Base-by-base conservation (phyloP, 2,329 filamentous ascomycete genomes). In the Orbilia javanica region DNA sequence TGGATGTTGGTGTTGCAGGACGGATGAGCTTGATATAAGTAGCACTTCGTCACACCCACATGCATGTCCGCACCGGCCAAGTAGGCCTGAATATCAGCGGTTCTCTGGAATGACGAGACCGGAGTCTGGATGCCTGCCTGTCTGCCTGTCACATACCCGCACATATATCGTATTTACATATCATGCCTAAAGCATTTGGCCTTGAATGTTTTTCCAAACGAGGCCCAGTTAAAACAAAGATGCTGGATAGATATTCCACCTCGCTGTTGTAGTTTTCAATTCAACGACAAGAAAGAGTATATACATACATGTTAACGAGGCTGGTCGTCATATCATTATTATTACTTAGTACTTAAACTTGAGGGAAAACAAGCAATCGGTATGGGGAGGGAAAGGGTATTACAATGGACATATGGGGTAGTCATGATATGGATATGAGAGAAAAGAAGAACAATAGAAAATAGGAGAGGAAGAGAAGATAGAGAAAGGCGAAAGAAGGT, bases 311-410 rank as follows among this genome's bases (percentile, higher is more conserved):
- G 39, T 46, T 18, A 72, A 65, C 57, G 57, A 46, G 65, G 55
- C 31, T 62, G 67, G 73, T 67, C 60, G 67, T 71, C 60, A 71
- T 55, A 15, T 74, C 65, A 64, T 72, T 69, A 79, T 68, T 74
- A 73, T 39, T 52, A 69, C 27, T 67, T 52, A 50, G 4, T 44
- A 39, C 34, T 36, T 36, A 36, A n/a, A 44, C 39, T 48, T 4
- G 25, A 44, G 10, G 18, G 22, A 63, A 8, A 57, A 60, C 29
- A 60, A 31, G 18, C 18, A 65, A n/a, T 44, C 29, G 67, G 27
- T 48, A 48, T 31, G 53, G 53, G n/a, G 25, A 63, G 29, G 15
- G 22, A 29, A 53, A 60, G 13, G 27, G 34, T 64, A 79, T 74
- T 79, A 74, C 68, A 79, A 79, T 34, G 53, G 22, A n/a, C 22